Conservation (phyloP, 2,329 filamentous ascomycete species). For the Coniochaeta pulveracea region DNA sequence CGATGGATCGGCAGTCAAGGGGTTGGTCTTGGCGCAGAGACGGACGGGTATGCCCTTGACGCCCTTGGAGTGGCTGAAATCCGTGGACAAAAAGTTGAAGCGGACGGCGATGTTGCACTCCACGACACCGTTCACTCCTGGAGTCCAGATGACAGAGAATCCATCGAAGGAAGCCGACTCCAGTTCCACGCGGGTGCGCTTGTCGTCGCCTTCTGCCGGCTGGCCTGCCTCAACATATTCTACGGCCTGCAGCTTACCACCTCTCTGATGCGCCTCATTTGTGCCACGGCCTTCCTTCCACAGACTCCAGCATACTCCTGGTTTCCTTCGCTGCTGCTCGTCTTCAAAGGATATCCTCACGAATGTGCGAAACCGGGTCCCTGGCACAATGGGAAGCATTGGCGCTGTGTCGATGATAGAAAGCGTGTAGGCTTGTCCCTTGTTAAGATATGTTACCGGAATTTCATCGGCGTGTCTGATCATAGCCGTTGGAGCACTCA, state of each 20-base stretch:
- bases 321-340: constrained; percentile 78
- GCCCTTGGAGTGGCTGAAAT: constrained; percentile 97
- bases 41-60: constrained; percentile 95
- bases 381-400: constrained; percentile 42
- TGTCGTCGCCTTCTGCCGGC: constrained; percentile 49
- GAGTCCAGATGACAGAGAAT: constrained; percentile 83
- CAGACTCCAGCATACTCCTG: constrained; percentile 57
- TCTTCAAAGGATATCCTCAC: constrained; percentile 97
- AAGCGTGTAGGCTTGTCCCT: constrained; percentile 87
- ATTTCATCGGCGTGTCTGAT: constrained; percentile 83
- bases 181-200: constrained; percentile 56
- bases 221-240: constrained; percentile 71
- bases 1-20: constrained; percentile 42
- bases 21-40: constrained; percentile 80
- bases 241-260: constrained; percentile 85
- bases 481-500: constrained; percentile 96
- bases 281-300: constrained; percentile 96
- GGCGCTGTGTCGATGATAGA: constrained; percentile 70
- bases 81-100: constrained; percentile 97
- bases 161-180: constrained; percentile 82
- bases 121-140: constrained; percentile 52
- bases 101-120: constrained; percentile 85
- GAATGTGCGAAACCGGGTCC: constrained; percentile 74
- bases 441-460: constrained; percentile 95
- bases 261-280: constrained; percentile 88